These are phyloP conservation scores for Neospora caninum DNA, from an alignment of 169 alveolate genomes.

Conservation along the genomic window DNA sequence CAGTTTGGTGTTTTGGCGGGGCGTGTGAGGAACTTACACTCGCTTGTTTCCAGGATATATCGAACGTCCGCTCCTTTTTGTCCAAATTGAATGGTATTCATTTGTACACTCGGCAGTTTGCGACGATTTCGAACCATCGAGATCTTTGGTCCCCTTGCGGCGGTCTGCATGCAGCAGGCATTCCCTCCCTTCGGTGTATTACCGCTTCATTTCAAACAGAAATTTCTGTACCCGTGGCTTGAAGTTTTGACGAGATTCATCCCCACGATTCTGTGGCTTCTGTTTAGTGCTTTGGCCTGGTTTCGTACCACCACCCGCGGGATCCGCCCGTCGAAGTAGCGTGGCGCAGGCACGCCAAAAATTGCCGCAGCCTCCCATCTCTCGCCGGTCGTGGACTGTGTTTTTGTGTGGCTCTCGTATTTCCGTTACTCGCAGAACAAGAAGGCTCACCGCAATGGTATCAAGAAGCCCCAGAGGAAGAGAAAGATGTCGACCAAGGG, in stretches of 20 bases:
- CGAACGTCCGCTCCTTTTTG: too few species aligned
- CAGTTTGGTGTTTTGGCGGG: too few species aligned
- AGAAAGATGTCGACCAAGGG: slow-evolving; percentile 85
- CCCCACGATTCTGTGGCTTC: too few species aligned
- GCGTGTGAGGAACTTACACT: too few species aligned
- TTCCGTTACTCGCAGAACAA: slow-evolving; percentile 71
- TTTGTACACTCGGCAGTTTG: too few species aligned
- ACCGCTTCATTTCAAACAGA: not conserved
- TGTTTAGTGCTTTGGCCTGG: too few species aligned
- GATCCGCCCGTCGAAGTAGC: not conserved
- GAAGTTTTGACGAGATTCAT: too few species aligned
- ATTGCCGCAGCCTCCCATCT: not conserved
- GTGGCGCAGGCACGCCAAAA: not conserved
- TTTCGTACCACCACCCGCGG: too few species aligned
- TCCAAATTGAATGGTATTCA: too few species aligned
- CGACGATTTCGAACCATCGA: too few species aligned
- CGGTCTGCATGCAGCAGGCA: not conserved
- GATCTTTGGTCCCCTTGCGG: slow-evolving; percentile 1
- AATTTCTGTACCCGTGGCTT: too few species aligned
- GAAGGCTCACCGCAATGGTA: slow-evolving; percentile 89
- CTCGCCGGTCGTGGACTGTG: not conserved
- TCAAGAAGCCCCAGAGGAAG: slow-evolving; percentile 78
- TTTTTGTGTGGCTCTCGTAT: not conserved
- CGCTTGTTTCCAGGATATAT: too few species aligned
- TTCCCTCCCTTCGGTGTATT: not conserved